Percentiles rank a stretch among this genome's conserved stretches.
phyloP scores from a whole-genome alignment of 2,329 filamentous ascomycete species.

The Microsporum audouinii region DNA sequence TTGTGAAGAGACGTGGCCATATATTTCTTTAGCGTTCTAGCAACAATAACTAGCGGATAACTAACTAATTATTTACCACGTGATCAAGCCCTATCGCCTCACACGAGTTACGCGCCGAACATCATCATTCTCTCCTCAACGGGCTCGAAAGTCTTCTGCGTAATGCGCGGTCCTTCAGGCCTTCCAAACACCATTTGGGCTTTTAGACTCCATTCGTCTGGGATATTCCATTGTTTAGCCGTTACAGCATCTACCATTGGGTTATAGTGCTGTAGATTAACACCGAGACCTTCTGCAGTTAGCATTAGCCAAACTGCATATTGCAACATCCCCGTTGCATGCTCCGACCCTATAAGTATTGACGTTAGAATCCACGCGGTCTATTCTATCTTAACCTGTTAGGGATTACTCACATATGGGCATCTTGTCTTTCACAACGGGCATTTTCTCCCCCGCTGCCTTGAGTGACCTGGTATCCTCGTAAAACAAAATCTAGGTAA shows the following conservation, averaged over 20 bases:
- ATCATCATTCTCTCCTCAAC: constrained; percentile 57
- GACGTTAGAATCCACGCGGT: not conserved
- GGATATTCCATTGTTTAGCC: constrained; percentile 56
- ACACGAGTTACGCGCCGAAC: constrained; percentile 29
- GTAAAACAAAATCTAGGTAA: constrained; percentile 62
- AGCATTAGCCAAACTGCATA: constrained; percentile 56
- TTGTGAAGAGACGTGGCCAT: too few species aligned
- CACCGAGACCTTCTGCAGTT: constrained; percentile 71
- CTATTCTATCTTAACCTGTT: not conserved
- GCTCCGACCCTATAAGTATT: not conserved
- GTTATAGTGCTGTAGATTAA: constrained; percentile 91
- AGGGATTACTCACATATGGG: constrained; percentile 46
- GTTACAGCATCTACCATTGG: constrained; percentile 68
- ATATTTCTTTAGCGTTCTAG: too few species aligned
- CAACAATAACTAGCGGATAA: too few species aligned
- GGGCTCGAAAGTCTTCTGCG: constrained; percentile 54
- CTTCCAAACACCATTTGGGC: constrained; percentile 75
- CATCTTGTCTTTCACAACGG: constrained; percentile 69
- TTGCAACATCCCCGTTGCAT: not conserved
- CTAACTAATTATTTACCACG: too few species aligned
- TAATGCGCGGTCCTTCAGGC: constrained; percentile 38
- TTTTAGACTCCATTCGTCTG: constrained; percentile 60
- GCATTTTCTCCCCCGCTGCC: constrained; percentile 55
- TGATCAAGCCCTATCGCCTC: too few species aligned
- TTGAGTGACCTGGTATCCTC: constrained; percentile 60